A percentile compares a stretch with the other conserved stretches of the same genome.
phyloP scores from a whole-genome alignment of 768 basidiomycete species.

The Tephrocybe sp. region DNA sequence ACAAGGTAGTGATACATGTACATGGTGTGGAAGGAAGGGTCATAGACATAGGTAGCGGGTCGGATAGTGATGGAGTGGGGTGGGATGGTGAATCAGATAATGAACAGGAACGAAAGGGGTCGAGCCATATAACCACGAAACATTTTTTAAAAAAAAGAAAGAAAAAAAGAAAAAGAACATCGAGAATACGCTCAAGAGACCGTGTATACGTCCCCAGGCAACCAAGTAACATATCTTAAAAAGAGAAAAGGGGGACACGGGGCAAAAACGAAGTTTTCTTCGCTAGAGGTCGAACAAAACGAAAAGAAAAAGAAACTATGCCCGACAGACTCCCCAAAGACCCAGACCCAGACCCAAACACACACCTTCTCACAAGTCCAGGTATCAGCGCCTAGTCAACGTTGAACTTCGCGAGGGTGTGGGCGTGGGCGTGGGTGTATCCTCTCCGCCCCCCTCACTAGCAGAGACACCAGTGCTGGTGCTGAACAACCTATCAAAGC shows the following conservation, averaged over 20 bases:
- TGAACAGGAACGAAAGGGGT: not conserved
- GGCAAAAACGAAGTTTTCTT: not conserved
- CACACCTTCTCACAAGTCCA: no score
- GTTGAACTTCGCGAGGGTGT: no score
- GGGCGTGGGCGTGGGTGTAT: slow-evolving; percentile 11
- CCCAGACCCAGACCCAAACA: no score
- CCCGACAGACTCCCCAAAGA: no score
- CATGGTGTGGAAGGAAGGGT: no score
- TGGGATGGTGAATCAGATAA: no score
- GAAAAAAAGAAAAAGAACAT: not conserved
- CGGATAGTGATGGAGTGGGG: no score
- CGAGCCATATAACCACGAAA: not conserved
- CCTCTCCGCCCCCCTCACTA: slow-evolving; percentile 6
- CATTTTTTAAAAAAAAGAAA: not conserved
- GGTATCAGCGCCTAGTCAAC: no score
- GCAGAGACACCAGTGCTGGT: no score
- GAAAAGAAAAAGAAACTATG: not conserved
- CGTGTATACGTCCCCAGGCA: not conserved
- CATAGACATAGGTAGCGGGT: no score
- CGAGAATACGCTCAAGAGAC: not conserved
- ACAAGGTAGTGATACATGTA: no score
- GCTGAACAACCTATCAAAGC: slow-evolving; percentile 13
- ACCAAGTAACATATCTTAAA: not conserved
- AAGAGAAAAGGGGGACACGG: not conserved
- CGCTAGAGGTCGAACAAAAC: not conserved